Conservation (phyloP, 345 rosid genomes). For the Salix udensis region DNA sequence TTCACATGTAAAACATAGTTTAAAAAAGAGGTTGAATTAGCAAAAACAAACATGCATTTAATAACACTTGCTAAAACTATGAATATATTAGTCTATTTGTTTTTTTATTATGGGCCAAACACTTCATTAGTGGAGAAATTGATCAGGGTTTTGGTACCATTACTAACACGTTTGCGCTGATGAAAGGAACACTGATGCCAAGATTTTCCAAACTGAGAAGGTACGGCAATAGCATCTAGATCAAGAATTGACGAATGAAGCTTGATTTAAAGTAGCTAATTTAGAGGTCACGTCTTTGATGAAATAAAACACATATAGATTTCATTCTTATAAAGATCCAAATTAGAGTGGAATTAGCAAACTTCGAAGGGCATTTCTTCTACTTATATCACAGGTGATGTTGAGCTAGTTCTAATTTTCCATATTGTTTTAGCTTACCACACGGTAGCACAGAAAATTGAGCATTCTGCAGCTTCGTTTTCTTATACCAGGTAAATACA, state of each 20-base stretch:
- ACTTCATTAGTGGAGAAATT: not conserved
- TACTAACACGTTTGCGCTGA: not conserved
- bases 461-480: not conserved
- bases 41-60: too few relatives aligned
- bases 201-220: not conserved
- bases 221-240: not conserved
- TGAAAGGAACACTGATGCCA: not conserved
- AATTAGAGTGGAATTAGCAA: not conserved
- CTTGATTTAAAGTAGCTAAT: not conserved
- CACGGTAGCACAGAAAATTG: too few relatives aligned
- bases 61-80: not conserved
- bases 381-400: not conserved
- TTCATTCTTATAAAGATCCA: not conserved
- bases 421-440: not conserved
- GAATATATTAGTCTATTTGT: not conserved
- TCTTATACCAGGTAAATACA: not conserved
- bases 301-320: not conserved
- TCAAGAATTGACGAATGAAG: not conserved
- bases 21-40: fast-evolving
- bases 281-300: not conserved
- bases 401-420: not conserved
- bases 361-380: not conserved
- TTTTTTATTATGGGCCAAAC: not conserved
- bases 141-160: not conserved
- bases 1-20: too few relatives aligned